These are phyloP conservation scores for Prasinococcaceae sp. DNA, from an alignment of 139 green algal species.

Conservation along the genomic window DNA sequence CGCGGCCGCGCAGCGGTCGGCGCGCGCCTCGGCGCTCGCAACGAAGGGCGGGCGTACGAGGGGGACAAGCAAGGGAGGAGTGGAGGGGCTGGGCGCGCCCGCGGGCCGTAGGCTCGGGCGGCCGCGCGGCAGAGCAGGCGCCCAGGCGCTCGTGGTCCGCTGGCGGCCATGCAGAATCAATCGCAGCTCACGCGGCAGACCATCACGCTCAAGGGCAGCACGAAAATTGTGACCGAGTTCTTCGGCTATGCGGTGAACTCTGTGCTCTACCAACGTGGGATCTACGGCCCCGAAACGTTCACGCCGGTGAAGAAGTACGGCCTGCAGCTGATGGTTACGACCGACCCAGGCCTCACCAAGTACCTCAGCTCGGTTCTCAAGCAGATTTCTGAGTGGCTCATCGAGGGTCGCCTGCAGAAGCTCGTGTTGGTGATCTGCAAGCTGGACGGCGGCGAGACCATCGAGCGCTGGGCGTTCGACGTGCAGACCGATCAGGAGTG, in stretches of 20 bases:
- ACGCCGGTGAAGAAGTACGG: slow-evolving; percentile 77
- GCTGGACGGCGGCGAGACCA: slow-evolving; percentile 40
- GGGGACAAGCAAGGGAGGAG: too few relatives aligned
- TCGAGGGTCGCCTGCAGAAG: slow-evolving; percentile 62
- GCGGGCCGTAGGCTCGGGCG: too few relatives aligned
- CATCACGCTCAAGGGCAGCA: slow-evolving; percentile 76
- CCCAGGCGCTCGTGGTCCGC: too few relatives aligned
- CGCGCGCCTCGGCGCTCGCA: too few relatives aligned
- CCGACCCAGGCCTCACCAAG: slow-evolving; percentile 47
- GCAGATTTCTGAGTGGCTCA: slow-evolving; percentile 80
- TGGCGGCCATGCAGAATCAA: too few relatives aligned
- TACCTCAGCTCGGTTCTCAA: slow-evolving; percentile 67
- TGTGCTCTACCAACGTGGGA: slow-evolving; percentile 91
- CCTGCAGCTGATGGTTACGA: slow-evolving; percentile 69
- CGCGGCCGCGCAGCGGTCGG: too few relatives aligned
- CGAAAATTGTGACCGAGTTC: slow-evolving; percentile 79
- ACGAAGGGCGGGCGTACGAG: too few relatives aligned
- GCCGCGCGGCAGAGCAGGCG: too few relatives aligned
- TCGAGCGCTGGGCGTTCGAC: slow-evolving; percentile 94
- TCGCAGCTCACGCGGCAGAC: slow-evolving; percentile 37
- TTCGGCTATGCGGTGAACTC: slow-evolving; percentile 46
- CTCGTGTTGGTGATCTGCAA: slow-evolving; percentile 78
- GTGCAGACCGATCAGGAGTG: slow-evolving; percentile 64
- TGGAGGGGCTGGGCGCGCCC: too few relatives aligned
- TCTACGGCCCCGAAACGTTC: slow-evolving; percentile 84